Evolutionary conservation across 23 red algal genomes (phyloP).

Genomic region (Gracilaria domingensis): DNA sequence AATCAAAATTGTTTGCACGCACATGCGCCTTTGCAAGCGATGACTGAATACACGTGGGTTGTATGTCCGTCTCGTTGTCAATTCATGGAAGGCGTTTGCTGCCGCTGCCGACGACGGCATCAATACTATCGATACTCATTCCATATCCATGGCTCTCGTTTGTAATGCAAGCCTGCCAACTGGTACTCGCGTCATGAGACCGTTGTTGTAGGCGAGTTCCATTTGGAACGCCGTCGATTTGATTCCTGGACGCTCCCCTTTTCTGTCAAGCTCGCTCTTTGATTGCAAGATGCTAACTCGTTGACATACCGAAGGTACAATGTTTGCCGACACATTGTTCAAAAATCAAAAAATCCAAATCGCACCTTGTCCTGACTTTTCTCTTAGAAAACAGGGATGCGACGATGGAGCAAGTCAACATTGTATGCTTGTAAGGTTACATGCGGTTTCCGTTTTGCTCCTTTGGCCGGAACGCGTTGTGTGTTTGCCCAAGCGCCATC

Average conservation of each 20-base stretch:
- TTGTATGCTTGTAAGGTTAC: not conserved
- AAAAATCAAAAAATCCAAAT: no score
- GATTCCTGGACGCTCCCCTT: no score
- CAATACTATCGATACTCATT: not conserved
- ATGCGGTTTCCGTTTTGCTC: no score
- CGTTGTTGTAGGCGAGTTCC: not conserved
- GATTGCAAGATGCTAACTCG: no score
- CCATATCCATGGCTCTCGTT: not conserved
- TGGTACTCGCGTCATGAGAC: not conserved
- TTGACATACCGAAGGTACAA: no score
- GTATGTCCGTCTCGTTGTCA: not conserved
- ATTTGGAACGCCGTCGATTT: not conserved
- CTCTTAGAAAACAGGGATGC: not conserved
- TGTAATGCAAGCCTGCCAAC: not conserved
- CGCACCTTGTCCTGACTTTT: not conserved
- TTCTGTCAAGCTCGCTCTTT: no score
- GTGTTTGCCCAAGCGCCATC: no score
- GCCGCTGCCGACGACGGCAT: not conserved
- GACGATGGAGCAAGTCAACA: not conserved
- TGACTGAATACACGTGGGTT: not conserved
- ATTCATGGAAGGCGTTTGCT: not conserved
- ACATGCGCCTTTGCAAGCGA: not conserved
- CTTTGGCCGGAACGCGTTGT: no score
- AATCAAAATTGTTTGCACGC: not conserved
- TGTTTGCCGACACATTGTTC: no score